Conservation (phyloP, 306 rosid species). For the Biancaea sappan region DNA sequence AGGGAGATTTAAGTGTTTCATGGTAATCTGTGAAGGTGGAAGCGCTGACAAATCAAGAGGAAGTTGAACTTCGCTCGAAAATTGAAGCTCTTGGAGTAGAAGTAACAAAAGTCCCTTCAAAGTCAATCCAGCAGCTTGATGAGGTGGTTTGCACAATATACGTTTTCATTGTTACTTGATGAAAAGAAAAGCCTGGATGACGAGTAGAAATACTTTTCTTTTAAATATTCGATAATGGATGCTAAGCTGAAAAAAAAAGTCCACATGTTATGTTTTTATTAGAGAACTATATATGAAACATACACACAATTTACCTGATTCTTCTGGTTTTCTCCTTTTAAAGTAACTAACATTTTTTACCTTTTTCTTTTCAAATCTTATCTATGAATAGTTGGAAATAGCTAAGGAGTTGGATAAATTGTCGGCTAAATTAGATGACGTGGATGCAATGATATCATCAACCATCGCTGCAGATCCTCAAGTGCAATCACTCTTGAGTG, state of each 20-base stretch:
- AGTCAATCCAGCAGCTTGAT: slow-evolving; percentile 60
- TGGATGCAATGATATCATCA: slow-evolving; percentile 84
- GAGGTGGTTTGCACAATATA: slow-evolving; percentile 54
- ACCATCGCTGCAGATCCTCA: slow-evolving; percentile 86
- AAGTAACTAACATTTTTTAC: background rate
- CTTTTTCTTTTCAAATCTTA: background rate
- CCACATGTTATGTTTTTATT: background rate
- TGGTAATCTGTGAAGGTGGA: slow-evolving; percentile 63
- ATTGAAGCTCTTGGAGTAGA: slow-evolving; percentile 93
- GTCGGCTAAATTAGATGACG: slow-evolving; percentile 78
- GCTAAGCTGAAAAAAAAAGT: background rate
- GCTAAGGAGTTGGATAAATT: slow-evolving; percentile 83
- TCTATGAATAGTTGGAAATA: slow-evolving; percentile 67
- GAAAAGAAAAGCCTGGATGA: background rate
- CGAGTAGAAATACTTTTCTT: too few species aligned
- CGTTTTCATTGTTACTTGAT: slow-evolving; percentile 15
- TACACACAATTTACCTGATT: too few species aligned
- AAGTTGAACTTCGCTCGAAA: slow-evolving; percentile 87
- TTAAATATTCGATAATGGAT: background rate
- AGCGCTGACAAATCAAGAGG: slow-evolving; percentile 83
- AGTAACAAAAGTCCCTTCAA: slow-evolving; percentile 85
- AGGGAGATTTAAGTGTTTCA: background rate
- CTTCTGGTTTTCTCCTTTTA: background rate
- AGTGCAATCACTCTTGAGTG: slow-evolving; percentile 74
- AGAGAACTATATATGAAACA: too few species aligned